phyloP scores from a whole-genome alignment of 2,329 filamentous ascomycete species.

The Verruconis gallopava region DNA sequence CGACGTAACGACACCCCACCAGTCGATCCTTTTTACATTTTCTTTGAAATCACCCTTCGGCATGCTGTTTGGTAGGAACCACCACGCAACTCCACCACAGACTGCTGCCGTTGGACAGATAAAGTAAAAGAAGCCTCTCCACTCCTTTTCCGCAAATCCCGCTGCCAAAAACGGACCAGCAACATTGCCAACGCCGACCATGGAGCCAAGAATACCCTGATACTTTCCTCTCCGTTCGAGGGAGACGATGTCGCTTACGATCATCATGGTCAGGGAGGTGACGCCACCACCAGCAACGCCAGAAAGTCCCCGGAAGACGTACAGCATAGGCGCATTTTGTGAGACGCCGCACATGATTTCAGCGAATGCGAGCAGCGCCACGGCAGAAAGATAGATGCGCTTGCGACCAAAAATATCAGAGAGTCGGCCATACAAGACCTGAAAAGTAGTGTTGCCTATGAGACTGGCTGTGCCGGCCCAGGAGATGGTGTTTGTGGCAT shows the following conservation, averaged over 20 bases:
- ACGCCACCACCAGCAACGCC: conserved; percentile 52
- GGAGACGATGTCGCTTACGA: conserved; percentile 47
- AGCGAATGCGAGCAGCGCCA: conserved; percentile 40
- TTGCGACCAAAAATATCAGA: conserved; percentile 51
- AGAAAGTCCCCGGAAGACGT: conserved; percentile 46
- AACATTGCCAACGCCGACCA: conserved; percentile 28
- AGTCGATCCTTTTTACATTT: conserved; percentile 45
- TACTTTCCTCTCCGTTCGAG: conserved; percentile 44
- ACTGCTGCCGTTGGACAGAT: conserved; percentile 37
- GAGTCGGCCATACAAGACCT: conserved; percentile 49
- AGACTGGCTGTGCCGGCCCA: conserved; percentile 43
- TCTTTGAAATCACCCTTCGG: conserved; percentile 33
- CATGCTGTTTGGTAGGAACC: conserved; percentile 38
- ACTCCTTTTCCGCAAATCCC: conserved; percentile 31
- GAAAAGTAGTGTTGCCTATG: conserved; percentile 48
- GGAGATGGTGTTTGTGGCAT: conserved; percentile 37
- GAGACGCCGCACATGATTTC: conserved; percentile 48
- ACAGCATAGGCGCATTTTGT: conserved; percentile 43
- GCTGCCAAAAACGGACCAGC: conserved; percentile 29
- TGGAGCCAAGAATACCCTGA: conserved; percentile 33
- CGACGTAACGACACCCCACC: conserved; percentile 41
- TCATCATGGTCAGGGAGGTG: conserved; percentile 39
- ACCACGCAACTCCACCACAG: conserved; percentile 33
- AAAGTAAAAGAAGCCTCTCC: conserved; percentile 38
- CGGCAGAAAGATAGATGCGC: conserved; percentile 40